Evolutionary conservation across 495 filamentous ascomycete genomes (phyloP), one percentile per base, ranked within the genome.

Genomic region (Hypoxylon trugodes): DNA sequence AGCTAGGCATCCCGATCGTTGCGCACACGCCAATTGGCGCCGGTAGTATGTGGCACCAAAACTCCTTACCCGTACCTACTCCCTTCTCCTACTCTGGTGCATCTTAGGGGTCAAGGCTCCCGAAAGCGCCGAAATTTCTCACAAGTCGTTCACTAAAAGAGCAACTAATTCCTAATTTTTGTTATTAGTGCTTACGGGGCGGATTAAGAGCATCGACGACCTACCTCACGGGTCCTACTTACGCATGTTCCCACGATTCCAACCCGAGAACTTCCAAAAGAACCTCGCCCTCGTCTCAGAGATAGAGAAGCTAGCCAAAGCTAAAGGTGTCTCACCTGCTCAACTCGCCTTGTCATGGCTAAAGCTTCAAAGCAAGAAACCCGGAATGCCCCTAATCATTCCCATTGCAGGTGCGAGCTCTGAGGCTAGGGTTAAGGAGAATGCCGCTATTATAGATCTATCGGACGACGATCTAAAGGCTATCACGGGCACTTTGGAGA

Each of bases 301-400:
- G 60, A 68, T 95, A 12, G 77, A 85, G 53, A 78, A 80, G 33
- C 63, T 93, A 48, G 89, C 90, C 5, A 59, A 76, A 53, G 76
- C 78, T 59, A 92, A 90, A 73, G 82, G 81, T 5, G 81, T 81
- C 45, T 87, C 86, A n/a, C 77, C 86, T 0, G 82, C 83, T 7
- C 90, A 95, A 72, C 72, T 93, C 13, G 90, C 89, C 1, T 66
- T 93, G 25, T 82, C 78, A 6, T 93, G 90, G 90, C 72, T 89
- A 3, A 71, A 22, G 0, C 16, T 54, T 0, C n/a, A 33, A 8
- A 46, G 42, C 1, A 48, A 63, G 15, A 70, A 22, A 2, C 24
- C 74, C 3, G 71, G 81, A 55, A 84, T 79, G 50, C 74, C 72
- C 6, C 80, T 77, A 1, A 87, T 92, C 49, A 84, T 92, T 48